Conservation (phyloP, 148 eudicot species). For the Vaccinium macrocarpon region DNA sequence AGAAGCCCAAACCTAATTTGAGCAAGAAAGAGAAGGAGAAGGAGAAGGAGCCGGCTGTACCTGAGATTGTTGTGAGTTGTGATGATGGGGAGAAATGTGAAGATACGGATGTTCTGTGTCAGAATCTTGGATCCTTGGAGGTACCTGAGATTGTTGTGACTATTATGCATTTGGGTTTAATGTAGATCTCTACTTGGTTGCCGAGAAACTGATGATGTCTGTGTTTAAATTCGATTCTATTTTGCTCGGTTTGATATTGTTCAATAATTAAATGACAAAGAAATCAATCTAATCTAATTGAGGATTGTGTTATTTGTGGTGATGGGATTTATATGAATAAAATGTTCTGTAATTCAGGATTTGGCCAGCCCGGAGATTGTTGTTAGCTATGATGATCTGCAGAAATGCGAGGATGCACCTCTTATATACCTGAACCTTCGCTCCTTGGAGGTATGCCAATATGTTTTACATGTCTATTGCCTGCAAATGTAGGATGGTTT, state of each 20-base stretch:
- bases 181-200: not conserved
- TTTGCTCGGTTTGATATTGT: not conserved
- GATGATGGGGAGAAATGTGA: constrained; percentile 18
- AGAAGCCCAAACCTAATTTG: constrained; percentile 7
- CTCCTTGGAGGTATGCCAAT: not conserved
- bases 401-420: not conserved
- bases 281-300: not conserved
- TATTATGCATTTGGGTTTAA: not conserved
- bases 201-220: not conserved
- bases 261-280: not conserved
- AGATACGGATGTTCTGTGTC: constrained; percentile 29
- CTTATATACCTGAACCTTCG: constrained; percentile 2
- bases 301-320: constrained; percentile 32
- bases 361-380: not conserved
- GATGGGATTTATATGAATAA: not conserved
- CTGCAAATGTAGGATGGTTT: not conserved
- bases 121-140: constrained; percentile 47
- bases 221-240: not conserved
- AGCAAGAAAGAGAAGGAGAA: constrained; percentile 8
- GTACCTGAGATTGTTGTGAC: no score
- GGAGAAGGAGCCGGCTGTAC: not conserved
- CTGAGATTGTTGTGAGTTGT: constrained; percentile 1
- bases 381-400: not conserved
- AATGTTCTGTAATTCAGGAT: not conserved
- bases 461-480: not conserved